Evolutionary conservation across 2,329 filamentous ascomycete genomes (phyloP), one percentile per base, ranked within the genome.

Genomic region (Trichoderma sp.): DNA sequence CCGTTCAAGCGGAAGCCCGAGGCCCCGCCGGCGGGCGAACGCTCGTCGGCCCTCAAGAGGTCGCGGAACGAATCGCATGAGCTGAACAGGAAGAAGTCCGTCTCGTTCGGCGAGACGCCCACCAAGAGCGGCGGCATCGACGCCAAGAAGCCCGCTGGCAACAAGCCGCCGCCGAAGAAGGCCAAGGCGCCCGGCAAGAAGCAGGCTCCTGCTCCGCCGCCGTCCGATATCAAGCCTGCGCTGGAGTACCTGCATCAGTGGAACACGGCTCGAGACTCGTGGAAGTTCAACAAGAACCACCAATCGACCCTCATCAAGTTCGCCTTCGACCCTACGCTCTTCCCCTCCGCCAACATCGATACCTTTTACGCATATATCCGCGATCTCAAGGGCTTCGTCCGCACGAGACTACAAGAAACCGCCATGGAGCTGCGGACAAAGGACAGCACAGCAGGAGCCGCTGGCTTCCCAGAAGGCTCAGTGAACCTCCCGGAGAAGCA

Each of bases 231-330:
- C 63, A 82, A 85, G 54, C 84, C 88, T 15, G 89, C 92, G 65
- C 82, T 96, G 17, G 82, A 86, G 61, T 97, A 97, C 75, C 84
- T 97, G 51, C 83, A 83, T 54, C 87, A 89, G 74, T 97, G 93
- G 83, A 83, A 91, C 77, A 84, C 83, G 63, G 84, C 88, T 67
- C 88, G 88, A 65, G 80, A 83, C 10, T 82, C 82, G 70, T 98
- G 94, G 94, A 97, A 97, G 77, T 98, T 97, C 81, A 96, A 96
- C 81, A 97, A 97, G 80, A 93, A 92, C 71, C 88, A 92, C 74
- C 93, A 97, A 77, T 91, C 89, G 62, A 87, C 91, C 70, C 82
- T 97, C 14, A 85, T 97, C 74, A 94, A 95, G 76, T 88, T 96
- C 79, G 79, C 90, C 52, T 91, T 96, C 74, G 88, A 91, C 70